Conservation (phyloP, 2,329 filamentous ascomycete genomes). For the Penicillium janthinellum region DNA sequence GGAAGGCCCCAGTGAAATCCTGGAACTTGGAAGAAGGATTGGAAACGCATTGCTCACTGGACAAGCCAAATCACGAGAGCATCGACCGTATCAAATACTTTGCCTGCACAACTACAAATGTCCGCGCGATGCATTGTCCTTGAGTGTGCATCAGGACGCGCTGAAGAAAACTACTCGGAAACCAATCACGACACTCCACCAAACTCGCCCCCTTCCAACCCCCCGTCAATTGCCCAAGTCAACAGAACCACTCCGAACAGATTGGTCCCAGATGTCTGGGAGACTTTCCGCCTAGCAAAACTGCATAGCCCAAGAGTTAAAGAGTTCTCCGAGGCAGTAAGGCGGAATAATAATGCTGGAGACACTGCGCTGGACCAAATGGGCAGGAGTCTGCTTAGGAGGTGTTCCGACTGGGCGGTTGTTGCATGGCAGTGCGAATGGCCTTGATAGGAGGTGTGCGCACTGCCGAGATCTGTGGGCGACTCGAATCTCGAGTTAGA, state of each 20-base stretch:
- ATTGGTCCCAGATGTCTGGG: constrained; percentile 1
- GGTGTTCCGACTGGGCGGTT: not conserved
- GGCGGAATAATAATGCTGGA: not conserved
- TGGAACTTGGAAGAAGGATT: not conserved
- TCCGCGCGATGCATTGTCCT: not conserved
- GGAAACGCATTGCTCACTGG: not conserved
- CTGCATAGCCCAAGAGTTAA: not conserved
- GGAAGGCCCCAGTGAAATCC: not conserved
- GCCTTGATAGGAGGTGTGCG: not conserved
- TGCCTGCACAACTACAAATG: not conserved
- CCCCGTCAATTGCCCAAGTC: not conserved
- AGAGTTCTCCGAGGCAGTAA: not conserved
- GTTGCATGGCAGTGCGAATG: not conserved
- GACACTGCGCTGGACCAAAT: not conserved
- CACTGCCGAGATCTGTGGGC: too few relatives aligned
- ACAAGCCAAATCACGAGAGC: not conserved
- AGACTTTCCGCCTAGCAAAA: not conserved
- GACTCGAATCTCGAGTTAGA: too few relatives aligned
- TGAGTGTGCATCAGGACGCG: not conserved
- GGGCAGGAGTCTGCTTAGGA: not conserved
- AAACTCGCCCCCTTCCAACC: not conserved
- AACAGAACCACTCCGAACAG: not conserved
- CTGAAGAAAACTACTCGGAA: not conserved
- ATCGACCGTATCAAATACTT: not conserved
- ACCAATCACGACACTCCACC: not conserved